Percentiles rank a stretch among this genome's conserved stretches.
Conservation (phyloP, 108 stramenopile genomes). For the Nitzschia sp. region DNA sequence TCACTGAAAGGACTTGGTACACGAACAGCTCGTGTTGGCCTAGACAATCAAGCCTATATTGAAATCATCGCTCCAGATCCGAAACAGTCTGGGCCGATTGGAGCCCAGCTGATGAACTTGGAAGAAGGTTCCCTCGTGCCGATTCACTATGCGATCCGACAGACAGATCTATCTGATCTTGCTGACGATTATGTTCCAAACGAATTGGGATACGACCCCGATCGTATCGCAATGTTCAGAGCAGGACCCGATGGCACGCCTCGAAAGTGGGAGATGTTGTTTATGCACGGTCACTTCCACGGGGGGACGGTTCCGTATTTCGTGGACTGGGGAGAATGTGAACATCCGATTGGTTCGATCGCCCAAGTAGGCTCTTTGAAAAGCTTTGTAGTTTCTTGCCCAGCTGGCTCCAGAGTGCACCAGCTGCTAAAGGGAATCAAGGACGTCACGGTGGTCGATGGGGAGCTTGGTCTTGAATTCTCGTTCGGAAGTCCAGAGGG, state of each 20-base stretch:
- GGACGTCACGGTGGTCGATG: conserved; percentile 9
- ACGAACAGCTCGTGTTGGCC: conserved; percentile 17
- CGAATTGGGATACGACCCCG: conserved; percentile 23
- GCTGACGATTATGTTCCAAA: conserved; percentile 22
- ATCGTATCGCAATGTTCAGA: conserved; percentile 13
- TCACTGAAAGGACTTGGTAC: conserved; percentile 17
- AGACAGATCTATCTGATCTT: conserved; percentile 8
- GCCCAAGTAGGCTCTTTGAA: conserved; percentile 20
- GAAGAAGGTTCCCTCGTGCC: conserved; percentile 18
- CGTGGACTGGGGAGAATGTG: conserved; percentile 25
- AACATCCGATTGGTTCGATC: conserved; percentile 21
- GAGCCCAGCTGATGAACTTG: conserved; percentile 3
- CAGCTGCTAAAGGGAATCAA: conserved; percentile 17
- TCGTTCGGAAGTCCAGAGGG: conserved; percentile 29
- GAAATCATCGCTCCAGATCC: conserved; percentile 33
- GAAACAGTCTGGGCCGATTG: conserved; percentile 15
- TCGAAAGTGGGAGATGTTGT: conserved; percentile 31
- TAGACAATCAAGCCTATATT: conserved; percentile 18
- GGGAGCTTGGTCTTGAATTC: conserved; percentile 23
- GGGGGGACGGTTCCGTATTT: conserved; percentile 22
- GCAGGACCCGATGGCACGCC: conserved; percentile 20
- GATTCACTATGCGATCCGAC: conserved; percentile 24
- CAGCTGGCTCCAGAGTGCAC: conserved; percentile 11
- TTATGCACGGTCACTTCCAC: conserved; percentile 27
- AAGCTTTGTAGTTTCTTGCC: conserved; percentile 2